Base-by-base conservation (phyloP, 352 stramenopile genomes). In the Globisporangium nodosum region DNA sequence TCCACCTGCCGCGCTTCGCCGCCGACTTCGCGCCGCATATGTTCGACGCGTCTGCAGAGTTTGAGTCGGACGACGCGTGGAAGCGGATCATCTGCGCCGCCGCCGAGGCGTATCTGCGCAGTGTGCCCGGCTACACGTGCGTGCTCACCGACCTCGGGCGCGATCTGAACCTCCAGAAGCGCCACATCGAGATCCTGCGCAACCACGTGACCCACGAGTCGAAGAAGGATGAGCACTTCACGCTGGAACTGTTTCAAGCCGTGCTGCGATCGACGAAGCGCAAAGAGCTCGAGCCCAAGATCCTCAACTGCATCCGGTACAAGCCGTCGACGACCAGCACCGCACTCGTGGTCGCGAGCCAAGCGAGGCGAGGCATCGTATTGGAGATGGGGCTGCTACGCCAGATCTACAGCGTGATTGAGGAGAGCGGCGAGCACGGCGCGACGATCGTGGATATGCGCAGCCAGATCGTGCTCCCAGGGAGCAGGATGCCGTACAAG, bases 261-360 rank as follows among this genome's bases (percentile, higher is more conserved):
- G 72, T 90, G 24, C 65, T 93, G 43, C 75, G 86, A 18, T 75
- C 74, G 18, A 77, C 80, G 5, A 74, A 81, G 60, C 70, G 68
- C 46, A 65, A 62, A 2, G 71, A 53, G 16, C 70, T 87, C 1
- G 80, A 90, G 42, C 78, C 82, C 3, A 90, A 88, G 54, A 89
- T 90, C 56, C 63, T 93, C 12, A 91, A 91, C 61, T 93, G 83
- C 42, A 75, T 93, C 49, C 77, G 81, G 16, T 91, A 90, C 61
- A 82, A 79, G 54, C 61, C 70, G 12, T 51, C 53, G 43, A 62
- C 40, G 12, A 31, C 21, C 3, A 61, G 54, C 20, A 51, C n/a
- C 0, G 35, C 18, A 0, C 40, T 60, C 47, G 15, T 43, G 30
- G 21, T 46, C n/a, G 48, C 39, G 31, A 24, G 16, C n/a, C 61